Conservation (phyloP, 495 filamentous ascomycete species). For the Hypoxylon crocopeplum region DNA sequence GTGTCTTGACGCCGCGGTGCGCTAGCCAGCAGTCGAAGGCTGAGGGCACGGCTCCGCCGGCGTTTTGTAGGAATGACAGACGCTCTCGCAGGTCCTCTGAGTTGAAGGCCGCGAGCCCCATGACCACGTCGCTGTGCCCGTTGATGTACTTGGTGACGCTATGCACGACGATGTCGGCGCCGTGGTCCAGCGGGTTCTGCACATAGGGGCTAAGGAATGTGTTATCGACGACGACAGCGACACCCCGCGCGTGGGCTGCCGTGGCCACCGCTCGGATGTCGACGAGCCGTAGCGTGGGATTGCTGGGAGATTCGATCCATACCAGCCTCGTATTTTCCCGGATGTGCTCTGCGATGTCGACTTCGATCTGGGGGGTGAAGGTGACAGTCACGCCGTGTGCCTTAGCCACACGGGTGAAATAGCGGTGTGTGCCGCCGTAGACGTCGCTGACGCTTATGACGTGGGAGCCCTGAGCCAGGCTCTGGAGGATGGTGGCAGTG, state of each 20-base stretch:
- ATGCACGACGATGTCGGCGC: conserved; percentile 98
- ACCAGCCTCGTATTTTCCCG: conserved; percentile 89
- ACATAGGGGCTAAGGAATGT: conserved; percentile 96
- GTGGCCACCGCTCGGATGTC: conserved; percentile 86
- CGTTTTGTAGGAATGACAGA: conserved; percentile 93
- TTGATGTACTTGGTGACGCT: conserved; percentile 99
- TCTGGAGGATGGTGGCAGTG: conserved; percentile 91
- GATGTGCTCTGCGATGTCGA: conserved; percentile 83
- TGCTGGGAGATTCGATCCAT: conserved; percentile 96
- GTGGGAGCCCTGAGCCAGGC: conserved; percentile 88
- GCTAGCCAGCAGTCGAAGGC: conserved; percentile 98
- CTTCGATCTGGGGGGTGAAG: conserved; percentile 89
- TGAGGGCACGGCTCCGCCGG: conserved; percentile 92
- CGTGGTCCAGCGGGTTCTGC: conserved; percentile 93
- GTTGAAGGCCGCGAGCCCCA: conserved; percentile 98
- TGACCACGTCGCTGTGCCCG: conserved; percentile 95
- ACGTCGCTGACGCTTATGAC: conserved; percentile 96
- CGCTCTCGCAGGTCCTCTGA: conserved; percentile 75
- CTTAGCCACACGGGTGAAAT: conserved; percentile 97
- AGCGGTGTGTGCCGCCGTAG: conserved; percentile 96
- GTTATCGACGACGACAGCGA: conserved; percentile 97
- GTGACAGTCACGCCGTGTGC: conserved; percentile 95
- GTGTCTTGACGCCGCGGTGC: conserved; percentile 96
- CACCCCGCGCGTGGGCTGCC: conserved; percentile 84
- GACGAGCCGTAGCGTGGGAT: conserved; percentile 89